A percentile compares a stretch with the other conserved stretches of the same genome.
These are phyloP conservation scores for Fusarium sp. DNA, from an alignment of 2,329 filamentous ascomycete genomes.

Conservation along the genomic window DNA sequence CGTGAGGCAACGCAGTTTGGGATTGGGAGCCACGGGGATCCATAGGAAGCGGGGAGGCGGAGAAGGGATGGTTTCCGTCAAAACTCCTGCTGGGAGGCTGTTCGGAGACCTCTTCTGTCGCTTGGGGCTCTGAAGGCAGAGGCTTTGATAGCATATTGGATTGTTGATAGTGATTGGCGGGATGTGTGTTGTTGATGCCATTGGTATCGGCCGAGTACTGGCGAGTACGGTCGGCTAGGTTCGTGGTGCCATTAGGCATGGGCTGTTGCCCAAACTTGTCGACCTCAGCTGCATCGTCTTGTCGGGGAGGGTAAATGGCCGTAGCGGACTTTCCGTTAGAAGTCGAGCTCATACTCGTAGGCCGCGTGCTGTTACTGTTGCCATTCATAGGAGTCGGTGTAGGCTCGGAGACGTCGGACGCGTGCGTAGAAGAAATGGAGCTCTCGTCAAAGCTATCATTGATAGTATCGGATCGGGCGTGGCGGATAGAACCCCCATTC, in stretches of 20 bases:
- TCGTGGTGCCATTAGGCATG: conserved; percentile 49
- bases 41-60: conserved; percentile 27
- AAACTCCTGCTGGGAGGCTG: conserved; percentile 38
- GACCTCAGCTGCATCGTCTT: conserved; percentile 46
- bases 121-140: conserved; percentile 42
- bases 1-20: conserved; percentile 38
- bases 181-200: conserved; percentile 33
- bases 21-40: conserved; percentile 40
- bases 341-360: conserved; percentile 72
- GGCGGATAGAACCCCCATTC: conserved; percentile 56
- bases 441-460: conserved; percentile 70
- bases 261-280: conserved; percentile 42
- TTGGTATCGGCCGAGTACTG: conserved; percentile 39
- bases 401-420: conserved; percentile 66
- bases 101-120: conserved; percentile 29
- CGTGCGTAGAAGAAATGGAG: conserved; percentile 68
- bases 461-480: conserved; percentile 63
- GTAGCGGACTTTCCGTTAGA: conserved; percentile 68
- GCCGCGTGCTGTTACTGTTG: conserved; percentile 57
- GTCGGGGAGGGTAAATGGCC: conserved; percentile 50
- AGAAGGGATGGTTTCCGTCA: conserved; percentile 25
- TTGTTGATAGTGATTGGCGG: conserved; percentile 33
- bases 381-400: conserved; percentile 62
- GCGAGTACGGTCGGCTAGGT: conserved; percentile 52
- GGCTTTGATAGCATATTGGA: conserved; percentile 42